phyloP scores from a whole-genome alignment of 768 basidiomycete genomes.

The Pisolithus orientalis region DNA sequence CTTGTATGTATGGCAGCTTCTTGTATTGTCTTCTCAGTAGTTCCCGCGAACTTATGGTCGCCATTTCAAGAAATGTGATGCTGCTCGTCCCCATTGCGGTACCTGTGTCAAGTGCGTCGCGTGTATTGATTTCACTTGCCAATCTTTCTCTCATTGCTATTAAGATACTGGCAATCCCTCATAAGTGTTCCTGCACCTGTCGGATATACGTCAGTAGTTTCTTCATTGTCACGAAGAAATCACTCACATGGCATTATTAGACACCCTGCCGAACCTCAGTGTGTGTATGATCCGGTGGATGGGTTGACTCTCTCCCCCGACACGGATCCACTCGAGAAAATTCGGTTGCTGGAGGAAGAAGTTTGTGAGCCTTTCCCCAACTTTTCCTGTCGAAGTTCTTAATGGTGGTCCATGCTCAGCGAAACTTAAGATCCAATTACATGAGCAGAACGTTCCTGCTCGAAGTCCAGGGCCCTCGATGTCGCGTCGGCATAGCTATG shows the following conservation, averaged over 20 bases:
- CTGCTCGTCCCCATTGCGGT: slow-evolving; percentile 76
- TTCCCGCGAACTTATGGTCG: slow-evolving; percentile 3
- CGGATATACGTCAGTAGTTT: slow-evolving; percentile 64
- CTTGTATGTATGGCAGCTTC: slow-evolving; percentile 44
- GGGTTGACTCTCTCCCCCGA: slow-evolving; percentile 72
- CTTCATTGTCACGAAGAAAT: not conserved
- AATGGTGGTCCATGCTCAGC: slow-evolving; percentile 33
- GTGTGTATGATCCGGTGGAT: slow-evolving; percentile 82
- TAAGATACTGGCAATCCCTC: slow-evolving; percentile 73
- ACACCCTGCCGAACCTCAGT: slow-evolving; percentile 82
- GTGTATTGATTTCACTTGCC: not conserved
- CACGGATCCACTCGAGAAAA: slow-evolving; percentile 73
- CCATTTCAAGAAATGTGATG: slow-evolving; percentile 72
- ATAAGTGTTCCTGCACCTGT: slow-evolving; percentile 81
- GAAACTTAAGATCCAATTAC: slow-evolving; percentile 55
- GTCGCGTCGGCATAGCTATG: slow-evolving; percentile 11
- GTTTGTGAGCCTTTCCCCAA: slow-evolving; percentile 44
- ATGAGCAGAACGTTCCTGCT: slow-evolving; percentile 46
- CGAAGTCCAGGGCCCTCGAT: slow-evolving; percentile 19
- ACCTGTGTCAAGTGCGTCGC: slow-evolving; percentile 78
- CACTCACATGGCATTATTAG: slow-evolving; percentile 31
- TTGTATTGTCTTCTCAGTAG: not conserved
- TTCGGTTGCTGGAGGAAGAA: slow-evolving; percentile 70
- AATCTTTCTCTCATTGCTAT: slow-evolving; percentile 9
- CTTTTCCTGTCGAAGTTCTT: slow-evolving; percentile 4